Percentiles rank a stretch among this genome's conserved stretches.
phyloP scores from a whole-genome alignment of 2,329 filamentous ascomycete genomes.

The Fusarium pseudoanthophilum region DNA sequence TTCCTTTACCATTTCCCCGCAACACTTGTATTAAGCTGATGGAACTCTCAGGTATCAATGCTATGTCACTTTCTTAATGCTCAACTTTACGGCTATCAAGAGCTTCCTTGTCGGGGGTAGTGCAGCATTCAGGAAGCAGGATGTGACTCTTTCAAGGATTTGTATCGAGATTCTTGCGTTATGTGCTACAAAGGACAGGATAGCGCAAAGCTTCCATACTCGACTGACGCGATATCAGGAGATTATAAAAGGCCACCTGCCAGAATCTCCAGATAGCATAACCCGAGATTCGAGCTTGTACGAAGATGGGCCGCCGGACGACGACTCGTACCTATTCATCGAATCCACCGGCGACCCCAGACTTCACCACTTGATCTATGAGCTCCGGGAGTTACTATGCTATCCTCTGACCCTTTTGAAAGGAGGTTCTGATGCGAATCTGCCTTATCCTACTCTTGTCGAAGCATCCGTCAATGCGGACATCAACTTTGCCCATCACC shows the following conservation, averaged over 20 bases:
- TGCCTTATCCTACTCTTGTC: background rate
- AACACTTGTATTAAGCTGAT: background rate
- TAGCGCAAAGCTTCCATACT: background rate
- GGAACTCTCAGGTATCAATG: background rate
- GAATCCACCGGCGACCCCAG: rapidly evolving
- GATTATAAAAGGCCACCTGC: rapidly evolving
- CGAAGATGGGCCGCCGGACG: rapidly evolving
- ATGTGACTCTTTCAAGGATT: background rate
- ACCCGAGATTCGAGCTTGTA: rapidly evolving
- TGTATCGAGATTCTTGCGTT: background rate
- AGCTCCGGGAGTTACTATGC: background rate
- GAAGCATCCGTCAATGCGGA: background rate
- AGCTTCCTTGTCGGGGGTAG: background rate
- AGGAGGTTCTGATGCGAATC: rapidly evolving
- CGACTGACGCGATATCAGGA: rapidly evolving
- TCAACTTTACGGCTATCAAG: background rate
- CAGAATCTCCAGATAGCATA: background rate
- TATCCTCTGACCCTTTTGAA: background rate
- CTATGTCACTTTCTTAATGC: background rate
- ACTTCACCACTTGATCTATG: background rate
- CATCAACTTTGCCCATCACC: background rate
- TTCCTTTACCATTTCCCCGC: too few relatives aligned
- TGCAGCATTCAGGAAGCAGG: background rate
- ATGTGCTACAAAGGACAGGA: background rate
- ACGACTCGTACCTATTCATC: background rate